Evolutionary conservation across 148 eudicot genomes (phyloP).

Genomic region (Arbutus unedo): DNA sequence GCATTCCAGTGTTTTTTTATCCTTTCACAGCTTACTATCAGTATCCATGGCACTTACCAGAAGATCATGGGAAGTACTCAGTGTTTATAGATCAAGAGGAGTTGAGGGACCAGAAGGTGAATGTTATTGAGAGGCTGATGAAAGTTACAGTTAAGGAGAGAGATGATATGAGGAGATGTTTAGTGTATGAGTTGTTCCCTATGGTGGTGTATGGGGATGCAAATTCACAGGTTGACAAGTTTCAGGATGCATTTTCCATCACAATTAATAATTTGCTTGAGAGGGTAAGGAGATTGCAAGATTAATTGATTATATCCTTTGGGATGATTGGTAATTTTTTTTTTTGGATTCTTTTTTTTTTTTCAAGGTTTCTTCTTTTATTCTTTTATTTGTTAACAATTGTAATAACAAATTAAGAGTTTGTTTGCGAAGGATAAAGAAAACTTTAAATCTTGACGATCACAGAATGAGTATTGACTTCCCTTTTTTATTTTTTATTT

Average conservation of each 20-base stretch:
- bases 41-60: constrained; percentile 84
- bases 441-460: too few species aligned
- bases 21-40: constrained; percentile 74
- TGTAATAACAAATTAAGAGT: too few species aligned
- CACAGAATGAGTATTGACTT: too few species aligned
- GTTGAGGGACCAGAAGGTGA: constrained; percentile 39
- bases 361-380: too few species aligned
- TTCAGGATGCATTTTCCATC: constrained; percentile 71
- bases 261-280: constrained; percentile 54
- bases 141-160: constrained; percentile 42
- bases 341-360: too few species aligned
- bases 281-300: constrained; percentile 40
- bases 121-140: constrained; percentile 54
- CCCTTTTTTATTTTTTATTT: too few species aligned
- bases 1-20: constrained; percentile 79
- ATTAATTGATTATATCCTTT: not conserved
- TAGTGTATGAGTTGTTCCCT: constrained; percentile 69
- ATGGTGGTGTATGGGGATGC: constrained; percentile 66
- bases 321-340: not conserved
- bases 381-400: too few species aligned
- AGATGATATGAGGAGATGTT: constrained; percentile 65
- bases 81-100: constrained; percentile 59
- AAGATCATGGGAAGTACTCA: constrained; percentile 53
- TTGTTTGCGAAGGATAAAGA: too few species aligned
- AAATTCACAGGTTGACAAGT: constrained; percentile 43